Conservation (phyloP, 2,329 filamentous ascomycete species). For the Cytospora schulzeri region DNA sequence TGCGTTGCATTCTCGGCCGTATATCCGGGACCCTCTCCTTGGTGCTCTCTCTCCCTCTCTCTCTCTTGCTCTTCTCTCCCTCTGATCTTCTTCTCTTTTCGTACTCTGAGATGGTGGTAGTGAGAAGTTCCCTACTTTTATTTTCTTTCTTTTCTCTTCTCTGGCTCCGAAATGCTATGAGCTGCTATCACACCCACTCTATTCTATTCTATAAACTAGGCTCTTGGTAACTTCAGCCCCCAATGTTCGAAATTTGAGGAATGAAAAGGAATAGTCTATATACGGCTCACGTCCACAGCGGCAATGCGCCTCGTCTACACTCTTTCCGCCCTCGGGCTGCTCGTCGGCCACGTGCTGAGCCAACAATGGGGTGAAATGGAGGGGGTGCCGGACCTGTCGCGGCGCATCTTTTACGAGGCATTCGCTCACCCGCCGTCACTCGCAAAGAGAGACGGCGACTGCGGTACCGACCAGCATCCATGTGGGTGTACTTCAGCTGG, state of each 20-base stretch:
- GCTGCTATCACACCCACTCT: neutral
- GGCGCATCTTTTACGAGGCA: slow-evolving; percentile 9
- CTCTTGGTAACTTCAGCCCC: neutral
- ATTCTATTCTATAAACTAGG: neutral
- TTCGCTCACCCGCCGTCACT: slow-evolving; percentile 9
- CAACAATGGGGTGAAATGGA: slow-evolving; percentile 17
- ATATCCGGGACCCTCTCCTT: slow-evolving; percentile 6
- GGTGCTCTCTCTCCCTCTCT: neutral
- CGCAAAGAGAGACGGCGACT: slow-evolving; percentile 22
- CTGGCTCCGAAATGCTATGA: slow-evolving; percentile 8
- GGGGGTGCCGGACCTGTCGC: slow-evolving; percentile 12
- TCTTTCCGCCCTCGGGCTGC: slow-evolving; percentile 1
- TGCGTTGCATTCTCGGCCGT: neutral
- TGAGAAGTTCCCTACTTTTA: neutral
- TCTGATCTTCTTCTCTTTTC: neutral
- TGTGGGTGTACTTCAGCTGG: slow-evolving; percentile 14
- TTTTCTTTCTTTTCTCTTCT: neutral
- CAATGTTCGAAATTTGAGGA: slow-evolving; percentile 4
- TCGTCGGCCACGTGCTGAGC: slow-evolving; percentile 2
- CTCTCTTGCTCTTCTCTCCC: neutral
- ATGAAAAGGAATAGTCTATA: neutral
- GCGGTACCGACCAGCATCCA: slow-evolving; percentile 2
- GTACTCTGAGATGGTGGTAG: neutral
- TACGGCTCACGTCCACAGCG: neutral
- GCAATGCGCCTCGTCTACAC: slow-evolving; percentile 20